These are phyloP conservation scores for Vitis hybrid DNA, from an alignment of 177 flowering plant species.

Conservation along the genomic window DNA sequence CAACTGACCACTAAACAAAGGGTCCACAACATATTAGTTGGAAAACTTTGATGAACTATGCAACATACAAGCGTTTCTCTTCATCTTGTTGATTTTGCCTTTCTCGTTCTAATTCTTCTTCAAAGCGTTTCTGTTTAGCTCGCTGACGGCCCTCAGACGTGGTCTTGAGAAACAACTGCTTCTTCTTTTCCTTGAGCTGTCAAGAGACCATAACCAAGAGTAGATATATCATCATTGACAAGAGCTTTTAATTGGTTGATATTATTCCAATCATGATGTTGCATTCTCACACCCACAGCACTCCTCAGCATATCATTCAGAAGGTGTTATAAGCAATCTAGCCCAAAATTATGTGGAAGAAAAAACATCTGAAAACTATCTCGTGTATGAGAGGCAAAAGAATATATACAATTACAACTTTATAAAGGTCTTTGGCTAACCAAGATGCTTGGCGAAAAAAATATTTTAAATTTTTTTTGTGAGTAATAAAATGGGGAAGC, in stretches of 20 bases:
- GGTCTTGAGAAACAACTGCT: conserved; percentile 82
- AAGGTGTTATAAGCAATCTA: not conserved
- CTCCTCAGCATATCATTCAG: not conserved
- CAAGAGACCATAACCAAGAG: conserved; percentile 13
- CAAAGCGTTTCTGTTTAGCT: conserved; percentile 84
- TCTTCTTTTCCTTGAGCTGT: conserved; percentile 86
- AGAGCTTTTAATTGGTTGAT: not conserved
- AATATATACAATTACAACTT: not conserved
- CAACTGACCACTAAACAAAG: not conserved
- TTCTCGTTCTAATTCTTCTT: conserved; percentile 76
- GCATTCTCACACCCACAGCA: too few relatives aligned
- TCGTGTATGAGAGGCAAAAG: not conserved
- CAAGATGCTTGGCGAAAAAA: too few relatives aligned
- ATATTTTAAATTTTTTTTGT: too few relatives aligned
- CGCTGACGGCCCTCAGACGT: conserved; percentile 88
- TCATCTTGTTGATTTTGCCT: conserved; percentile 79
- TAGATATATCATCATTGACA: not conserved
- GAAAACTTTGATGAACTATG: not conserved
- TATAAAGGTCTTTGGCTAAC: too few relatives aligned
- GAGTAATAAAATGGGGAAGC: too few relatives aligned
- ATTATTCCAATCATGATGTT: not conserved
- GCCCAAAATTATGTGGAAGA: not conserved
- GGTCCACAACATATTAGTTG: not conserved
- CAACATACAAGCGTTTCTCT: conserved; percentile 78
- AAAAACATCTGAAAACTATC: not conserved